Conservation (phyloP, 75 land plant species). For the Sequoia sempervirens region DNA sequence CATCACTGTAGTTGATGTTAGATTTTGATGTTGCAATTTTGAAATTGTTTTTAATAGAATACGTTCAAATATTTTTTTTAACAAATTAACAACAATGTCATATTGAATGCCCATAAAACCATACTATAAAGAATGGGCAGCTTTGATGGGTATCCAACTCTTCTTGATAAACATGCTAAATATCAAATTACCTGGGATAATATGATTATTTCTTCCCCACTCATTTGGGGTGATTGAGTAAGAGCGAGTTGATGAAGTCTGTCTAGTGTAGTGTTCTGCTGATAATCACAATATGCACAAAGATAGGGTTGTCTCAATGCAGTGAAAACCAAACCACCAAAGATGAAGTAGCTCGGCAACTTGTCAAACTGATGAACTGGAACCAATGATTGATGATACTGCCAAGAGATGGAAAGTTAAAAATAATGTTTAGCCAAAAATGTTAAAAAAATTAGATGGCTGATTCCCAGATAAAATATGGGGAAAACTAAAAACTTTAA, state of each 20-base stretch:
- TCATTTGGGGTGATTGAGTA: constrained; percentile 54
- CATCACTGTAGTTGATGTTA: neutral
- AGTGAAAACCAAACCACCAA: constrained; percentile 87
- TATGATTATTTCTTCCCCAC: constrained; percentile 88
- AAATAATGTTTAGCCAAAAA: neutral
- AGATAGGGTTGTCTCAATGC: constrained; percentile 94
- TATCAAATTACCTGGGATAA: no score
- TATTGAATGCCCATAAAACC: neutral
- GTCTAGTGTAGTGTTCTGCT: constrained; percentile 88
- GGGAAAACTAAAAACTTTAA: no score
- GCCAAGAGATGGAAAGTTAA: constrained; percentile 15
- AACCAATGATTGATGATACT: constrained; percentile 79
- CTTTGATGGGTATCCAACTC: neutral
- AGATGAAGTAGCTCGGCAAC: constrained; percentile 87
- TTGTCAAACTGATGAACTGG: constrained; percentile 95
- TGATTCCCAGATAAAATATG: neutral
- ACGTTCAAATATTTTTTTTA: neutral
- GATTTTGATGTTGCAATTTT: neutral
- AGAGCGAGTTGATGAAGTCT: constrained; percentile 78
- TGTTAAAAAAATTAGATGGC: neutral
- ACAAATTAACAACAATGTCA: neutral
- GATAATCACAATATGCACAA: constrained; percentile 93
- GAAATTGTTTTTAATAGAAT: neutral
- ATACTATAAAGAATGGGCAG: neutral
- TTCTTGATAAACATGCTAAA: neutral